phyloP scores from a whole-genome alignment of 768 basidiomycete genomes.

The Suillus americanus region DNA sequence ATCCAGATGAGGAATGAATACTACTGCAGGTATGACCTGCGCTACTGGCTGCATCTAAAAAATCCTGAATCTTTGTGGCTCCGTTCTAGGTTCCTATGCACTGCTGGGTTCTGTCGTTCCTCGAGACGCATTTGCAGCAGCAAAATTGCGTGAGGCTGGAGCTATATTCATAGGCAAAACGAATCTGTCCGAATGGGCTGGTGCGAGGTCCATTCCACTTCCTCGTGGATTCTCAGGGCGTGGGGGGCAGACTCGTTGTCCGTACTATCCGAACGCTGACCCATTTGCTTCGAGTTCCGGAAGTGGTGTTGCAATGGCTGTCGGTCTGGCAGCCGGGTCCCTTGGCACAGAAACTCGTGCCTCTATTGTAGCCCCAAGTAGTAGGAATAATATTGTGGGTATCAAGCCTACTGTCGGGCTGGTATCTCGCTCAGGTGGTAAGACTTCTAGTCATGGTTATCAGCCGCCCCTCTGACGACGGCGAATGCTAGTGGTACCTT shows the following conservation, averaged over 20 bases:
- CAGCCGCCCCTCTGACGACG: background rate
- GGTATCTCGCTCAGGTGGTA: conserved; percentile 38
- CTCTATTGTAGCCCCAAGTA: conserved; percentile 39
- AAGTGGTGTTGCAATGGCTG: conserved; percentile 41
- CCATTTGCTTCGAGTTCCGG: conserved; percentile 56
- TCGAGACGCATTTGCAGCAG: conserved; percentile 26
- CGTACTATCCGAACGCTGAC: conserved; percentile 47
- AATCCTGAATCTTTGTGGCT: background rate
- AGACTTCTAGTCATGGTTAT: background rate
- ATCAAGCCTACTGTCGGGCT: conserved; percentile 40
- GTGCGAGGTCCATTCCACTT: conserved; percentile 21
- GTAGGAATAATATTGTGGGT: conserved; percentile 39
- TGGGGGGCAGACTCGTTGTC: conserved; percentile 46
- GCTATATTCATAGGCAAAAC: conserved; percentile 39
- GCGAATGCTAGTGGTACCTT: conserved; percentile 49
- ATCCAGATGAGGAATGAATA: conserved; percentile 30
- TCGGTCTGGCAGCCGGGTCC: conserved; percentile 37
- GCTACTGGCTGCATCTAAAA: background rate
- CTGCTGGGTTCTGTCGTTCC: conserved; percentile 29
- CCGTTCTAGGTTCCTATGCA: conserved; percentile 23
- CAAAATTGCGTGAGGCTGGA: conserved; percentile 23
- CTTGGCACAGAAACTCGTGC: conserved; percentile 47
- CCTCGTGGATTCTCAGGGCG: conserved; percentile 52
- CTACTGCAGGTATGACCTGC: conserved; percentile 33
- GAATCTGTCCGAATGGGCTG: conserved; percentile 50